Base-by-base conservation (phyloP, 495 filamentous ascomycete species). In the Usnea hakonensis region DNA sequence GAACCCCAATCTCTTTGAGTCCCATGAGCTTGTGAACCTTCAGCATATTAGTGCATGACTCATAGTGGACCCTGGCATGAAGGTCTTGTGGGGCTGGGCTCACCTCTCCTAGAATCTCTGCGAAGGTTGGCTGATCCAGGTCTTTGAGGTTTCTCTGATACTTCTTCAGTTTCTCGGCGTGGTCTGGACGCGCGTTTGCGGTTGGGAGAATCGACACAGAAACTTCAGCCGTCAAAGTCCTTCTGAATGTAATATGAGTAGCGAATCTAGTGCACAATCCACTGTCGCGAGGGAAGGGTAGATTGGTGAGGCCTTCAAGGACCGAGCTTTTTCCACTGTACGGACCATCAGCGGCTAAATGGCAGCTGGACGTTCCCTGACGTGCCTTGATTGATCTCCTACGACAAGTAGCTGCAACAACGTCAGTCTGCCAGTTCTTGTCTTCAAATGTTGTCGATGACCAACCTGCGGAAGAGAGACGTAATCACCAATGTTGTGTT, bases 231-330 rank as follows among this genome's bases (percentile, higher is more conserved):
- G 62, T 60, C 67, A 55, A 62, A 6, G 72, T 71, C 26, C 77
- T 70, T 13, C 76, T 72, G n/a, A 76, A 75, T 17, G 75, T 69
- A 21, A 81, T 78, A 23, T 79, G 72, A 0, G 78, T 80, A n/a
- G 78, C 75, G 58, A 78, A 80, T n/a, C 77, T 64, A 5, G 78
- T 80, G 54, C 75, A 76, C 2, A 73, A 48, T 17, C 65, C 64
- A 35, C 65, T 67, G 8, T 63, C 67, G 33, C 68, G 62, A 14
- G 74, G 74, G 54, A 76, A 76, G 10, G 74, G 70, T n/a, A 76
- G 69, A 0, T 57, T 60, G n/a, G 74, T 76, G 19, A 76, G 35
- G n/a, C 75, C 74, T 38, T 75, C 73, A 11, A 76, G 61, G 7
- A 76, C 61, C 5, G 74, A 75, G 33, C 69, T 72, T 63, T 76